Conservation (phyloP, 257 asterid genomes). For the Penstemon newberryi region DNA sequence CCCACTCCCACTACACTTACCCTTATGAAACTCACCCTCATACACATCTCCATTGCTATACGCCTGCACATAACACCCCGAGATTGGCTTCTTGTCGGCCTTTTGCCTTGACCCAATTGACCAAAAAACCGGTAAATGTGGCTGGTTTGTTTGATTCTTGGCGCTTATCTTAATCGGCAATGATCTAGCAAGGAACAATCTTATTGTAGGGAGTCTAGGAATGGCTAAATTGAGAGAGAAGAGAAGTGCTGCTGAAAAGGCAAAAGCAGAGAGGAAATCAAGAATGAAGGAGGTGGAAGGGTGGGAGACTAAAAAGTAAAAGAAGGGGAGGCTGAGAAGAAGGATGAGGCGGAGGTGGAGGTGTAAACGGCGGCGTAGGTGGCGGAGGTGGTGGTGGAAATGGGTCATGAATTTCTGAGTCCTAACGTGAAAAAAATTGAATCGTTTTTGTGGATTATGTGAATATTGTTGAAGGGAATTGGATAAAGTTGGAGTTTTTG, state of each 20-base stretch:
- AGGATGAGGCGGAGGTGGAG: constrained; percentile 34
- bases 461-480: constrained; percentile 39
- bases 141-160: not conserved
- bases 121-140: constrained; percentile 38
- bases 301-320: constrained; percentile 36
- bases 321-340: constrained; percentile 30
- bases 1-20: constrained; percentile 49
- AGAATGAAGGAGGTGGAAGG: constrained; percentile 38
- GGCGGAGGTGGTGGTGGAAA: constrained; percentile 46
- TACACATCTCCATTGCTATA: constrained; percentile 50
- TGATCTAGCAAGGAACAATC: constrained; percentile 30
- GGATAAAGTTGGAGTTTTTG: constrained; percentile 45
- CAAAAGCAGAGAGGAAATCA: constrained; percentile 38
- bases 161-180: constrained; percentile 26
- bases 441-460: constrained; percentile 24
- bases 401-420: constrained; percentile 30
- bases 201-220: constrained; percentile 39
- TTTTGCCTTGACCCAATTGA: constrained; percentile 33
- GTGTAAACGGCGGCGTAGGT: constrained; percentile 42
- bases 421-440: constrained; percentile 20
- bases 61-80: constrained; percentile 40
- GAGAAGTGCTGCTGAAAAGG: constrained; percentile 32
- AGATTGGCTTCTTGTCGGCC: constrained; percentile 18
- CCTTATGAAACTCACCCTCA: constrained; percentile 49
- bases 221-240: constrained; percentile 39